Percentiles rank a stretch among this genome's conserved stretches.
Evolutionary conservation across 345 rosid species (phyloP).

Genomic region (Citrus cavaleriei): DNA sequence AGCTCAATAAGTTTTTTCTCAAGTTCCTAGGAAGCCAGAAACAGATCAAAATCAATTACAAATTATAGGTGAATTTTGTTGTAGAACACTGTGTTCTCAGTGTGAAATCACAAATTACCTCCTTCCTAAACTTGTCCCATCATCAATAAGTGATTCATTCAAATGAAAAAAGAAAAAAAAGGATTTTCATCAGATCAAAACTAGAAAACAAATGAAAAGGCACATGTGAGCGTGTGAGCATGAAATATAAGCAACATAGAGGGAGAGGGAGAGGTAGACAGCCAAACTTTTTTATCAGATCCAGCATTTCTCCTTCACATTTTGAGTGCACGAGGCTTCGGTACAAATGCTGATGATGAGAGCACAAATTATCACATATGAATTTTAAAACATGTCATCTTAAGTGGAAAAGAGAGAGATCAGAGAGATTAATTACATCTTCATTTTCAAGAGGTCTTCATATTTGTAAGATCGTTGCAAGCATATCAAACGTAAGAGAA

Average conservation of each 20-base stretch:
- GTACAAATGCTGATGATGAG: conserved; percentile 14
- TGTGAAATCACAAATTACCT: conserved; percentile 17
- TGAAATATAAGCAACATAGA: background rate
- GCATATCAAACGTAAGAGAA: background rate
- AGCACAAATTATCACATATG: background rate
- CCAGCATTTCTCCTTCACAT: conserved; percentile 25
- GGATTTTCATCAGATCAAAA: background rate
- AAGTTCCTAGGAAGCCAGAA: conserved; percentile 14
- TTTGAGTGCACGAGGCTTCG: conserved; percentile 17
- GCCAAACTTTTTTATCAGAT: conserved; percentile 19
- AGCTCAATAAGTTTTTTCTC: conserved; percentile 20
- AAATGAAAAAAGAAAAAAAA: background rate
- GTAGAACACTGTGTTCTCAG: background rate
- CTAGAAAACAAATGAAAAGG: background rate
- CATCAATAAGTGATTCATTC: conserved; percentile 2
- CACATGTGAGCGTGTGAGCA: background rate
- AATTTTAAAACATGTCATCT: background rate
- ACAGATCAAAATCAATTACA: background rate
- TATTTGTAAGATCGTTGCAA: background rate
- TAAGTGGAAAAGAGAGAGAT: background rate
- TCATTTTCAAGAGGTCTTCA: conserved; percentile 12
- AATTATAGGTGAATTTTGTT: background rate
- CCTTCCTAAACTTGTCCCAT: conserved; percentile 16
- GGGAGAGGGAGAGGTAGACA: background rate
- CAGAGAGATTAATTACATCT: conserved; percentile 13